Conservation (phyloP, 140 eudicot species). For the Anethum foeniculum region DNA sequence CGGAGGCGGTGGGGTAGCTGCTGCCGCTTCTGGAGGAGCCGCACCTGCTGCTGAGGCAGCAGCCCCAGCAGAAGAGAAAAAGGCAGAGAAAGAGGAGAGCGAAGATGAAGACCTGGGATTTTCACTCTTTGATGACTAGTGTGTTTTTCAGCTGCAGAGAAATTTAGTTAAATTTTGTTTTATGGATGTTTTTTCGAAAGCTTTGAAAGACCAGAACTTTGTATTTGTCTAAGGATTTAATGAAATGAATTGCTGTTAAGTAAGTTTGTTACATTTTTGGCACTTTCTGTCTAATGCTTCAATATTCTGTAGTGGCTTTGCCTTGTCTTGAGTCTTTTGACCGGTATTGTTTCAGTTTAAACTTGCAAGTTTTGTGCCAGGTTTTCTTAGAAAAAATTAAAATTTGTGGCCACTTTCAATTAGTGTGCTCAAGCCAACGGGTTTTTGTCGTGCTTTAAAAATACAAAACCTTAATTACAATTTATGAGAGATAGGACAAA, state of each 20-base stretch:
- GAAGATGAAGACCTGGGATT: constrained; percentile 75
- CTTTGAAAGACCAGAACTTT: not conserved
- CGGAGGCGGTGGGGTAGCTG: constrained; percentile 70
- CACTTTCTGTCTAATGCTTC: not conserved
- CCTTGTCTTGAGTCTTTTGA: no score
- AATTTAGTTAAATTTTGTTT: not conserved
- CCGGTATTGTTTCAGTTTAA: not conserved
- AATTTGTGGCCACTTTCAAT: no score
- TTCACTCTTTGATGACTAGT: constrained; percentile 58
- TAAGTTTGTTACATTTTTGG: not conserved
- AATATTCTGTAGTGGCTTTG: not conserved
- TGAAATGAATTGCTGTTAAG: not conserved
- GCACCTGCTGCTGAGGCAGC: constrained; percentile 71
- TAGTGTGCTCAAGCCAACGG: no score
- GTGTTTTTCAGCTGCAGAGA: not conserved
- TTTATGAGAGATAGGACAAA: no score
- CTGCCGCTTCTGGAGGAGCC: constrained; percentile 69
- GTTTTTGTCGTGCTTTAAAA: no score
- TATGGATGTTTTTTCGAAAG: not conserved
- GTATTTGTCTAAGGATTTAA: not conserved
- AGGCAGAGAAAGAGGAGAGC: constrained; percentile 67
- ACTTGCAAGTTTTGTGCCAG: not conserved
- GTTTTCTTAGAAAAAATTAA: no score
- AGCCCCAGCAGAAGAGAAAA: constrained; percentile 72
- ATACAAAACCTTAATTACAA: no score